phyloP scores from a whole-genome alignment of 2,329 filamentous ascomycete genomes.

The Colletotrichum orchidophilum region DNA sequence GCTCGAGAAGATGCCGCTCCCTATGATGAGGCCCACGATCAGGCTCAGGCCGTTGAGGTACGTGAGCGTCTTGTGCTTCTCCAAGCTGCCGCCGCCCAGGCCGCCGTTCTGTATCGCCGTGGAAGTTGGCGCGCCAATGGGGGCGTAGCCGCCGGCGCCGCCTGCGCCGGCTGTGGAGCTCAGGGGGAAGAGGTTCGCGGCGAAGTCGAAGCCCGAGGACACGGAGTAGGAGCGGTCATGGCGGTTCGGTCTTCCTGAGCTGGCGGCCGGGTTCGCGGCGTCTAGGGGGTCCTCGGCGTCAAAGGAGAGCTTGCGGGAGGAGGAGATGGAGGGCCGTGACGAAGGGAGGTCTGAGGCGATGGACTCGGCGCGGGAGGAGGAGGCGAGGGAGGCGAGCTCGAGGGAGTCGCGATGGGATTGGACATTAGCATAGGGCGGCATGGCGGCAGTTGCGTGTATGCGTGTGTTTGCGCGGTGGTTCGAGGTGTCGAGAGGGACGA shows the following conservation, averaged over 20 bases:
- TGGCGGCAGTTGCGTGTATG: neutral
- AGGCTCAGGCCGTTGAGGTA: constrained; percentile 93
- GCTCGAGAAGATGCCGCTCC: constrained; percentile 95
- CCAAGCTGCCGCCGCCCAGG: constrained; percentile 80
- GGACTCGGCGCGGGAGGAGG: constrained; percentile 74
- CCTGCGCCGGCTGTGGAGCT: constrained; percentile 78
- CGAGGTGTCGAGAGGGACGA: constrained; percentile 11
- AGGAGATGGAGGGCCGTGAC: constrained; percentile 87
- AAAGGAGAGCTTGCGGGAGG: constrained; percentile 90
- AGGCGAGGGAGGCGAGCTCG: constrained; percentile 94
- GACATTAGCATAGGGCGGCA: constrained; percentile 53
- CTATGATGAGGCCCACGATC: constrained; percentile 93
- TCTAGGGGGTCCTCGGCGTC: constrained; percentile 86
- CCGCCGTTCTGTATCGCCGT: constrained; percentile 57
- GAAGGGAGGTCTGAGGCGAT: constrained; percentile 70
- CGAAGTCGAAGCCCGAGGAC: constrained; percentile 94
- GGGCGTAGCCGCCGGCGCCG: constrained; percentile 78
- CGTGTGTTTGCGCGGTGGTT: neutral
- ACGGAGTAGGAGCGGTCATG: constrained; percentile 83
- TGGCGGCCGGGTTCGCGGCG: constrained; percentile 62
- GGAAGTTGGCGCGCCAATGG: constrained; percentile 74
- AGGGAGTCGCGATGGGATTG: constrained; percentile 80
- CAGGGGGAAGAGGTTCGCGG: constrained; percentile 90
- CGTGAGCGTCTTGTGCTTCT: constrained; percentile 95
- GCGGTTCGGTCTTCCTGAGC: constrained; percentile 50